Evolutionary conservation across 139 green algal species (phyloP), one percentile per base, ranked within the genome.

Genomic region (Picochlorum sp.): DNA sequence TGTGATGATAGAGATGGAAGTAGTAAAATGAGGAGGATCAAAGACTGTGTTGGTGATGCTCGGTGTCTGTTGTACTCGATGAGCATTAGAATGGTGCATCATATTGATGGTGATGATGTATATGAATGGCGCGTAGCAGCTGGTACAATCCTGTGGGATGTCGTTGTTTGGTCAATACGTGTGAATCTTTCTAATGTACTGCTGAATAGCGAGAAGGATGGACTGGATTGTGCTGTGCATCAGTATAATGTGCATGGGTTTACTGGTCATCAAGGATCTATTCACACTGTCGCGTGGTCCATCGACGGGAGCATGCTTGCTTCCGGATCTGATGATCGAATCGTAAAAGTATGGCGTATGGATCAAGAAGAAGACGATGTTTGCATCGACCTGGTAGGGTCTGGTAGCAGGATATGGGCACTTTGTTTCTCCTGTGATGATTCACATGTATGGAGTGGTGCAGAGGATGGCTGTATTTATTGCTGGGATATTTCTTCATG

Each of bases 31-130:
- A 14, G 26, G 41, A 18, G 28, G 37, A 24, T 38, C 21, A 44
- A 24, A 18, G n/a, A 41, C 18, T 6, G 54, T 46, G 11, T 32
- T 21, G n/a, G 18, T 58, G 18, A 3, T 56, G 15, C 28, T 20
- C 30, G 62, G 2, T 71, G 56, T 54, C 60, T 84, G 13, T 45
- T 84, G 38, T 84, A 83, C 49, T 84, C 77, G 3, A 77, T 83
- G 75, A 41, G 34, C 34, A 41, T 41, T 7, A 41, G 34, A 41
- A 41, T 41, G 34, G 34, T 41, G 4, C 34, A 41, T 4, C 34
- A 41, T 21, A 38, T 37, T 18, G 21, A 37, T 24, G 59, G 16
- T 15, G 16, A 21, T n/a, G 16, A 21, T n/a, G 15, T 21, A 15
- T 61, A 34, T 3, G 41, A 52, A 3, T 81, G 60, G 14, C 26